Percentiles rank a stretch among this genome's conserved stretches.
Evolutionary conservation across 352 stramenopile genomes (phyloP).

Genomic region (Phytophthora tentaculata): DNA sequence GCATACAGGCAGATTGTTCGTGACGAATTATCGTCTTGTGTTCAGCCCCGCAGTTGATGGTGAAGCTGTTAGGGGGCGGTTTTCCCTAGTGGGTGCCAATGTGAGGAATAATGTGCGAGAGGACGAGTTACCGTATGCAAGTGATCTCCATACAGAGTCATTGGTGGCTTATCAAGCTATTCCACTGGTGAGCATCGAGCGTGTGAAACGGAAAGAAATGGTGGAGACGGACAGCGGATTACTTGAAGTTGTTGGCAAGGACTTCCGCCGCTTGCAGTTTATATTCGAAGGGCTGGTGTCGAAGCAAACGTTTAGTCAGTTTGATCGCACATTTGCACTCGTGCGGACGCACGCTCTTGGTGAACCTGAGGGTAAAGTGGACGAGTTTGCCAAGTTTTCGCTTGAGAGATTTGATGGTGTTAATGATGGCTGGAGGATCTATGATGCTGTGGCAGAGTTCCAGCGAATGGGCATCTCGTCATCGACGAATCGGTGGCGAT

Average conservation of each 20-base stretch:
- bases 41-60: conserved; percentile 57
- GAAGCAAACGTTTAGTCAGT: conserved; percentile 81
- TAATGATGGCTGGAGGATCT: conserved; percentile 72
- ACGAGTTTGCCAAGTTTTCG: conserved; percentile 74
- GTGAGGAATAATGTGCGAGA: conserved; percentile 39
- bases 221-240: conserved; percentile 76
- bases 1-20: conserved; percentile 67
- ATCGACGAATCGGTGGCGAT: conserved; percentile 64
- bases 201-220: conserved; percentile 78
- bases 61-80: conserved; percentile 18
- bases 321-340: conserved; percentile 68
- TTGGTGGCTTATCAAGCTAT: conserved; percentile 74
- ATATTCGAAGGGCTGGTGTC: conserved; percentile 75
- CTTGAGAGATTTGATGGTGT: conserved; percentile 56
- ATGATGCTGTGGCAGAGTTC: conserved; percentile 75
- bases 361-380: conserved; percentile 51
- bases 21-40: conserved; percentile 85
- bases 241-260: conserved; percentile 79
- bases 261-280: conserved; percentile 83
- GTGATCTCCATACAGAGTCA: conserved; percentile 46
- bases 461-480: conserved; percentile 65
- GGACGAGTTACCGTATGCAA: conserved; percentile 53
- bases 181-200: conserved; percentile 71
- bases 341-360: conserved; percentile 69
- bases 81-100: conserved; percentile 32